Evolutionary conservation across 495 filamentous ascomycete species (phyloP).

Genomic region (Penicillium pulvis): DNA sequence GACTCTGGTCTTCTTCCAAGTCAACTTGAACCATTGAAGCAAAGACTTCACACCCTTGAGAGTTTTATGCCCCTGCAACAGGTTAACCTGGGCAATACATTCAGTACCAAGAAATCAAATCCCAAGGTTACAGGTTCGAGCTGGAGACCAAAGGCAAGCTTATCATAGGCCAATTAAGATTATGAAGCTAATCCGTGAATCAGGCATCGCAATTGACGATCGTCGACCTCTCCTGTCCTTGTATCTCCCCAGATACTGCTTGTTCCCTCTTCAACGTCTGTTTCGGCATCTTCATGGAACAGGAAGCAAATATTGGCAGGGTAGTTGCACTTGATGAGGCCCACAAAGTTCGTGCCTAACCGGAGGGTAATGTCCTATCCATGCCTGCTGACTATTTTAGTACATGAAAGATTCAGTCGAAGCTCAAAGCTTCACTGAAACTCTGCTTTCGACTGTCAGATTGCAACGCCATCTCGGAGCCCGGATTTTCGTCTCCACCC

Average conservation of each 20-base stretch:
- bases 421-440: slow-evolving; percentile 58
- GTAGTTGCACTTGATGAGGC: slow-evolving; percentile 64
- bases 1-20: slow-evolving; percentile 38
- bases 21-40: slow-evolving; percentile 54
- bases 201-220: slow-evolving; percentile 65
- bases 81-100: neutral
- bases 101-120: neutral
- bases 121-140: slow-evolving; percentile 1
- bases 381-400: slow-evolving; percentile 24
- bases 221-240: slow-evolving; percentile 74
- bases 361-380: neutral
- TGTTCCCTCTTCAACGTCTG: slow-evolving; percentile 71
- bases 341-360: slow-evolving; percentile 48
- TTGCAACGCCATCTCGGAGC: slow-evolving; percentile 71
- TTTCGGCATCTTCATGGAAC: slow-evolving; percentile 60
- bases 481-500: slow-evolving; percentile 70
- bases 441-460: slow-evolving; percentile 64
- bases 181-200: neutral
- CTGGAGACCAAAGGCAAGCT: slow-evolving; percentile 17
- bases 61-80: slow-evolving; percentile 53
- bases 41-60: slow-evolving; percentile 59
- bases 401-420: slow-evolving; percentile 44
- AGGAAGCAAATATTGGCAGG: slow-evolving; percentile 40
- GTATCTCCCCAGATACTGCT: slow-evolving; percentile 63
- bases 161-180: neutral